Percentiles rank a stretch among this genome's conserved stretches.
phyloP scores from a whole-genome alignment of 495 filamentous ascomycete species.

The Xylaria bambusicola region DNA sequence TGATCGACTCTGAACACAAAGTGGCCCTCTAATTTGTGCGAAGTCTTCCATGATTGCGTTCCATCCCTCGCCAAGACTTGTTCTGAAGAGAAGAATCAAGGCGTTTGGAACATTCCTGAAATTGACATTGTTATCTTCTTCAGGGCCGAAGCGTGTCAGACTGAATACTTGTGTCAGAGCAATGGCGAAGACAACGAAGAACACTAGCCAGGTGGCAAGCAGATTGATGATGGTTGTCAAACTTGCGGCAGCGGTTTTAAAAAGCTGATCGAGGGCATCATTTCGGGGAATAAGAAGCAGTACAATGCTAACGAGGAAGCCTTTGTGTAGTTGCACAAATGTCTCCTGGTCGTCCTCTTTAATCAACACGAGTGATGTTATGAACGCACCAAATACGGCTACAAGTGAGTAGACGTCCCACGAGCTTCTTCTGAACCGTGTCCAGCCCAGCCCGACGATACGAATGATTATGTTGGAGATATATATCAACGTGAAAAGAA shows the following conservation, averaged over 20 bases:
- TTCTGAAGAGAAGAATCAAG: constrained; percentile 89
- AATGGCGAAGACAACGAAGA: constrained; percentile 96
- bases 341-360: constrained; percentile 51
- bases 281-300: constrained; percentile 94
- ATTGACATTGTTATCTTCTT: constrained; percentile 82
- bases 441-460: constrained; percentile 88
- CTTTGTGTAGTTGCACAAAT: constrained; percentile 82
- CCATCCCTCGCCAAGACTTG: constrained; percentile 93
- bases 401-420: constrained; percentile 93
- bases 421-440: constrained; percentile 85
- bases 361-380: constrained; percentile 71
- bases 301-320: constrained; percentile 88
- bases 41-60: constrained; percentile 97
- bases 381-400: constrained; percentile 79
- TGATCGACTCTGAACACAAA: constrained; percentile 65
- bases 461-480: constrained; percentile 82
- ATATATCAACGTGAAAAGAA: constrained; percentile 83
- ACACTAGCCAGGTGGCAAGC: constrained; percentile 92
- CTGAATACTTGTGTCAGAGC: constrained; percentile 96
- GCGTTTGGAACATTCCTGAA: constrained; percentile 92
- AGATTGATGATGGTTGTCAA: constrained; percentile 88
- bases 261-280: constrained; percentile 96
- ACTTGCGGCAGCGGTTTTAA: constrained; percentile 98
- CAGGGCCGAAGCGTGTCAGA: constrained; percentile 78
- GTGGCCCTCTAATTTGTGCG: constrained; percentile 71